These are phyloP conservation scores for Kwoniella bestiolae DNA, from an alignment of 768 basidiomycete species.

Conservation along the genomic window DNA sequence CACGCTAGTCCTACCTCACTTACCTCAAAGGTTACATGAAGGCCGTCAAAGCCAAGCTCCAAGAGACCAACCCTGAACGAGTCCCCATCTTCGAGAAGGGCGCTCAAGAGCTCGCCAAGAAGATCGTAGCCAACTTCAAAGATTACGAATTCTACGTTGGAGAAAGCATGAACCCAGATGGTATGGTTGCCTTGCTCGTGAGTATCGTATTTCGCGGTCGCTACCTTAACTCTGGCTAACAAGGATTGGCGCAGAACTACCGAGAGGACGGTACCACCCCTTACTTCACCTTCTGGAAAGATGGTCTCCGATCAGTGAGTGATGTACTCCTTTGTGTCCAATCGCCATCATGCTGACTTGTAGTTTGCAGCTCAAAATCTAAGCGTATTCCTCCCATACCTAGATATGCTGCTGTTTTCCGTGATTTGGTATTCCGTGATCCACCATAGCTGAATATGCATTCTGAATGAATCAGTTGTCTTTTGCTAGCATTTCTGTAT, in stretches of 20 bases:
- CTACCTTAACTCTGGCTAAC: no score
- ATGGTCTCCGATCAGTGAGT: constrained; percentile 75
- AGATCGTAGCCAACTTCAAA: constrained; percentile 84
- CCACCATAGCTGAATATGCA: constrained; percentile 12
- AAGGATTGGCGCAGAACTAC: constrained; percentile 77
- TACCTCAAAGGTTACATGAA: constrained; percentile 99
- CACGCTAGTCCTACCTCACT: constrained; percentile 64
- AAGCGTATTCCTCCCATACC: constrained; percentile 12
- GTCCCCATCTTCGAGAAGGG: constrained; percentile 80
- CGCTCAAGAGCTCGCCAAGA: constrained; percentile 79
- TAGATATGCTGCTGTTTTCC: not conserved
- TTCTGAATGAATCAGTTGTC: not conserved
- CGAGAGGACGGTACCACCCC: constrained; percentile 68
- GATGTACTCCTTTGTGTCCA: not conserved
- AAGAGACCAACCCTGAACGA: constrained; percentile 64
- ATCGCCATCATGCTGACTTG: not conserved
- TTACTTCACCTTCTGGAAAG: constrained; percentile 94
- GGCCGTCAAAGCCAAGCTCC: constrained; percentile 71
- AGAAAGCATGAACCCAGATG: constrained; percentile 71
- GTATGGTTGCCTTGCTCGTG: constrained; percentile 85
- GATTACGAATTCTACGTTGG: constrained; percentile 80
- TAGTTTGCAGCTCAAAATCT: constrained; percentile 39
- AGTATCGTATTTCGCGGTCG: no score
- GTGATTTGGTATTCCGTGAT: not conserved
- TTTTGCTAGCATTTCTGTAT: not conserved